phyloP scores from a whole-genome alignment of 2,329 filamentous ascomycete genomes.

The Pestalotiopsis sp. region DNA sequence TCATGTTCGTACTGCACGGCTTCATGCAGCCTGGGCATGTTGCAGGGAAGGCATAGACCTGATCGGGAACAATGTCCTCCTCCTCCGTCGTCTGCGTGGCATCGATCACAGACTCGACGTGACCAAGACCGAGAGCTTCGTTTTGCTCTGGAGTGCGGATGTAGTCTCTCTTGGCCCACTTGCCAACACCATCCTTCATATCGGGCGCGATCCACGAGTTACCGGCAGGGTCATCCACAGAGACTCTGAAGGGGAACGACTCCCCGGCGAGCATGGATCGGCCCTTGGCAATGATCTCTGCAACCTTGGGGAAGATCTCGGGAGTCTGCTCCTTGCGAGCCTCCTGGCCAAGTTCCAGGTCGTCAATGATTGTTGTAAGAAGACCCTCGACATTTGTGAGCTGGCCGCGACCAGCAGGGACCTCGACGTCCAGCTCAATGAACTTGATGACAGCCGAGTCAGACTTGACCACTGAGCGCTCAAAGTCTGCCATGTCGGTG shows the following conservation, averaged over 20 bases:
- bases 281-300: slow-evolving; percentile 73
- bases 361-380: slow-evolving; percentile 75
- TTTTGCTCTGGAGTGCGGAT: slow-evolving; percentile 84
- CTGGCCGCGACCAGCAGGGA: slow-evolving; percentile 87
- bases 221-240: slow-evolving; percentile 87
- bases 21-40: slow-evolving; percentile 90
- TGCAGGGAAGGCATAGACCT: slow-evolving; percentile 91
- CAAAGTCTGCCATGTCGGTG: slow-evolving; percentile 73
- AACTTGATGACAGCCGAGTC: slow-evolving; percentile 86
- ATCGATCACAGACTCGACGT: slow-evolving; percentile 54
- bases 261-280: slow-evolving; percentile 77
- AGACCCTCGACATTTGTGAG: slow-evolving; percentile 94
- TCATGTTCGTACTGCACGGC: slow-evolving; percentile 91
- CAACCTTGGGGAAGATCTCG: slow-evolving; percentile 78
- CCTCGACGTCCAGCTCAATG: slow-evolving; percentile 90
- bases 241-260: slow-evolving; percentile 84
- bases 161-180: slow-evolving; percentile 88
- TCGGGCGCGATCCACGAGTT: slow-evolving; percentile 97
- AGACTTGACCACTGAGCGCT: slow-evolving; percentile 88
- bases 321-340: slow-evolving; percentile 76
- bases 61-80: slow-evolving; percentile 87
- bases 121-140: slow-evolving; percentile 76
- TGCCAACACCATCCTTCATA: slow-evolving; percentile 76
- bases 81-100: slow-evolving; percentile 49
- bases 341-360: slow-evolving; percentile 82